Base-by-base conservation (phyloP, 768 basidiomycete genomes). In the Pulveroboletus sp. region DNA sequence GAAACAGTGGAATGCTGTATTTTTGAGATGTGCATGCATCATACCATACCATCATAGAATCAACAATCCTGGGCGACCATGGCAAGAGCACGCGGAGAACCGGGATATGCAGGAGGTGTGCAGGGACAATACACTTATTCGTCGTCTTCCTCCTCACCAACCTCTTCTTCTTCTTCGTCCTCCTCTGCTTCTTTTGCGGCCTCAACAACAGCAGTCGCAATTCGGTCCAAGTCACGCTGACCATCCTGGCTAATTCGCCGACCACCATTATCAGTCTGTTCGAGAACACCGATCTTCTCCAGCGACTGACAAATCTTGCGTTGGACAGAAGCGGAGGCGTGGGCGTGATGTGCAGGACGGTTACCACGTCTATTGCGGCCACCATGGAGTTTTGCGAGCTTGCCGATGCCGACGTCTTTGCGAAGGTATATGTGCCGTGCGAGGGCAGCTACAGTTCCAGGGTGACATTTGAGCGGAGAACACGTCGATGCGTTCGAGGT, bases 351-450 rank as follows among this genome's bases (percentile, higher is more conserved):
- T 56, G 91, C 92, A 43, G 95, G 93, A 60, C 96, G 87, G 82
- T 93, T 91, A 45, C 96, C 96, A 54, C 96, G 89, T 64, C 92
- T 81, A 77, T 93, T 93, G 68, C 90, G 85, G 57, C 90, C 89
- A 71, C 96, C 96, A 75, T 98, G 93, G 37, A 97, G 87, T 81
- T 96, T 98, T 73, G 82, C 84, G 33, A 96, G 82, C 27, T 89
- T 89, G 63, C 93, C 93, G 57, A 95, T 83, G 64, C 93, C 93
- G 63, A 94, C 91, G 68, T 91, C 88, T 78, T 95, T 94, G 71
- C 95, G 91, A 70, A 99, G 89, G 82, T 99, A 98, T 74, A 97
- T 96, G 85, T 97, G 95, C 66, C 95, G 87, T 73, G 95, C 95
- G 64, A 98, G 75, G 57, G 94, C 91, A 69, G 94, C 94, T 96